A percentile compares a stretch with the other conserved stretches of the same genome.
Evolutionary conservation across 352 stramenopile species (phyloP).

Genomic region (Pythium sukuiense): DNA sequence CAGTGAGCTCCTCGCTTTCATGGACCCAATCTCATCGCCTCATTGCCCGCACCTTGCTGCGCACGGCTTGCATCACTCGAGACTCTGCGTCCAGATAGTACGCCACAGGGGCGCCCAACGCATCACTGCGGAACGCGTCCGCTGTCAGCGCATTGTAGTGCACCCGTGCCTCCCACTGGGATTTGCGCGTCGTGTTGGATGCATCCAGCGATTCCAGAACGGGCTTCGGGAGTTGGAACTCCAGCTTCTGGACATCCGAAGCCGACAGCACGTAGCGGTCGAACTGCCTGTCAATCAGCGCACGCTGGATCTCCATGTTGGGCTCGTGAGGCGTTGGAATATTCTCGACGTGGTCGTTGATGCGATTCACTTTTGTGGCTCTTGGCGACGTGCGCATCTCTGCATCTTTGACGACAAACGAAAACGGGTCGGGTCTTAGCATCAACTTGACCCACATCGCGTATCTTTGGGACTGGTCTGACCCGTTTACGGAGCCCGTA

Average conservation of each 20-base stretch:
- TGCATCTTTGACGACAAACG: not conserved
- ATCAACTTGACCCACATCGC: constrained; percentile 16
- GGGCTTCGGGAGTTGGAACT: constrained; percentile 29
- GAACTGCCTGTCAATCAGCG: constrained; percentile 76
- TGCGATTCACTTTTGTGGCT: constrained; percentile 14
- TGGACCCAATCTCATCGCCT: no score
- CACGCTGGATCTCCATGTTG: constrained; percentile 61
- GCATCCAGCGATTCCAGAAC: constrained; percentile 49
- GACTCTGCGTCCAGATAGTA: constrained; percentile 71
- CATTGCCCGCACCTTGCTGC: constrained; percentile 22
- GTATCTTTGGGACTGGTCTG: constrained; percentile 5
- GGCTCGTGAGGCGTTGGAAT: not conserved
- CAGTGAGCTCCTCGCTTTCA: not conserved
- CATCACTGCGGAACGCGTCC: constrained; percentile 57
- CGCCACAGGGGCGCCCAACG: constrained; percentile 33
- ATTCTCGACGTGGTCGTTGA: constrained; percentile 18
- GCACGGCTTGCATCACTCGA: constrained; percentile 60
- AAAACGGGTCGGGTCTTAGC: constrained; percentile 14
- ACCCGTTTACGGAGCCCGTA: not conserved
- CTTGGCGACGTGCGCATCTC: constrained; percentile 12
- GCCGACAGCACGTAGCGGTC: constrained; percentile 69
- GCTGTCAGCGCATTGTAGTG: constrained; percentile 60
- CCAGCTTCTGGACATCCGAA: constrained; percentile 33
- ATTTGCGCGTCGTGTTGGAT: constrained; percentile 53
- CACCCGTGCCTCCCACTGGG: constrained; percentile 72